phyloP scores from a whole-genome alignment of 2,329 filamentous ascomycete genomes.

The Arthrobotrys sinensis region DNA sequence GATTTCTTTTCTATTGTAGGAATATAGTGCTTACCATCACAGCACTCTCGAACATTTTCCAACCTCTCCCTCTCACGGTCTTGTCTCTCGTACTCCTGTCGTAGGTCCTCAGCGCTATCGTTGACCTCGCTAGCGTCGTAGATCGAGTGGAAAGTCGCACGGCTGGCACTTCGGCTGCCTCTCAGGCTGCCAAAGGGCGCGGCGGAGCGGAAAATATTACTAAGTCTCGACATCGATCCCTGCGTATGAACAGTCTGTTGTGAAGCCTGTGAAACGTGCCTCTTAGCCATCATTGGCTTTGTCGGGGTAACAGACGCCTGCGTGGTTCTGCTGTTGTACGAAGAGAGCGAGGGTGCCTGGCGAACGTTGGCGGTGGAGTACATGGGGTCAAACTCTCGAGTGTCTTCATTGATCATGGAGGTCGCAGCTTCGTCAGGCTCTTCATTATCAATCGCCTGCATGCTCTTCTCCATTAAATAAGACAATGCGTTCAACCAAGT shows the following conservation, averaged over 20 bases:
- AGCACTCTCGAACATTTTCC: slow-evolving; percentile 97
- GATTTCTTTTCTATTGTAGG: slow-evolving; percentile 2
- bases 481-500: slow-evolving; percentile 98
- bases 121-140: slow-evolving; percentile 75
- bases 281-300: slow-evolving; percentile 65
- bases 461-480: slow-evolving; percentile 86
- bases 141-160: slow-evolving; percentile 69
- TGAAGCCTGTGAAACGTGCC: slow-evolving; percentile 55
- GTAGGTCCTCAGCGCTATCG: slow-evolving; percentile 86
- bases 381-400: slow-evolving; percentile 86
- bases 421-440: slow-evolving; percentile 68
- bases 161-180: slow-evolving; percentile 70
- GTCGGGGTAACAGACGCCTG: slow-evolving; percentile 74
- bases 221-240: slow-evolving; percentile 74
- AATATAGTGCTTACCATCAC: slow-evolving; percentile 81
- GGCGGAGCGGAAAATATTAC: slow-evolving; percentile 73
- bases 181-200: slow-evolving; percentile 70
- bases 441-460: slow-evolving; percentile 72
- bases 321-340: slow-evolving; percentile 82
- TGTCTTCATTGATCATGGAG: slow-evolving; percentile 70
- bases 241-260: slow-evolving; percentile 64
- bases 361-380: slow-evolving; percentile 68
- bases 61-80: slow-evolving; percentile 83
- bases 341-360: slow-evolving; percentile 78
- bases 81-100: slow-evolving; percentile 83